A percentile compares a stretch with the other conserved stretches of the same genome.
Evolutionary conservation across 495 filamentous ascomycete genomes (phyloP).

Genomic region (Neurospora discreta): DNA sequence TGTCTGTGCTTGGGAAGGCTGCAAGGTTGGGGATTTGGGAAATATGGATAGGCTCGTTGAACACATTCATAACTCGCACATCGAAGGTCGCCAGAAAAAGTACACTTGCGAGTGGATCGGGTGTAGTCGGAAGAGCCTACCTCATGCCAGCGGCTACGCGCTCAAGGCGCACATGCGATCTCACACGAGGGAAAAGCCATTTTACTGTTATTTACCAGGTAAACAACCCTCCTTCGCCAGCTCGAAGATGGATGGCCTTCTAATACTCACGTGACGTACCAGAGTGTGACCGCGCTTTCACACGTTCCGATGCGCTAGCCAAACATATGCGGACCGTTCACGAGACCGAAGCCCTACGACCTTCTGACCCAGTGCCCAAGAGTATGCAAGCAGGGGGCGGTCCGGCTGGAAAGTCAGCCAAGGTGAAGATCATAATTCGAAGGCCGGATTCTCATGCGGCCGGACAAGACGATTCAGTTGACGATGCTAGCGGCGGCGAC

Average conservation of each 20-base stretch:
- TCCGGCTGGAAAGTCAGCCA: conserved; percentile 46
- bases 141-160: conserved; percentile 91
- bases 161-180: conserved; percentile 94
- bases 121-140: conserved; percentile 73
- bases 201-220: conserved; percentile 93
- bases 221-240: conserved; percentile 13
- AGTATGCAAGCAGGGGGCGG: conserved; percentile 44
- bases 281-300: conserved; percentile 98
- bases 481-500: conserved; percentile 40
- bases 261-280: neutral
- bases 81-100: conserved; percentile 57
- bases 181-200: conserved; percentile 96
- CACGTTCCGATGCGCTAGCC: conserved; percentile 87
- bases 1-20: conserved; percentile 81
- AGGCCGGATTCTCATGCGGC: conserved; percentile 41
- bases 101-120: conserved; percentile 95
- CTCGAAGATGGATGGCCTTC: neutral
- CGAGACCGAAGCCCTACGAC: conserved; percentile 85
- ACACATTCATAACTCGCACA: conserved; percentile 89
- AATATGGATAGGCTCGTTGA: conserved; percentile 93
- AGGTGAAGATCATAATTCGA: conserved; percentile 56
- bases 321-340: conserved; percentile 99
- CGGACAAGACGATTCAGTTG: conserved; percentile 41
- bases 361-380: conserved; percentile 77
- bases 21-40: conserved; percentile 62